phyloP scores from a whole-genome alignment of 2,329 filamentous ascomycete genomes.

The Dactylellina parvicollis region DNA sequence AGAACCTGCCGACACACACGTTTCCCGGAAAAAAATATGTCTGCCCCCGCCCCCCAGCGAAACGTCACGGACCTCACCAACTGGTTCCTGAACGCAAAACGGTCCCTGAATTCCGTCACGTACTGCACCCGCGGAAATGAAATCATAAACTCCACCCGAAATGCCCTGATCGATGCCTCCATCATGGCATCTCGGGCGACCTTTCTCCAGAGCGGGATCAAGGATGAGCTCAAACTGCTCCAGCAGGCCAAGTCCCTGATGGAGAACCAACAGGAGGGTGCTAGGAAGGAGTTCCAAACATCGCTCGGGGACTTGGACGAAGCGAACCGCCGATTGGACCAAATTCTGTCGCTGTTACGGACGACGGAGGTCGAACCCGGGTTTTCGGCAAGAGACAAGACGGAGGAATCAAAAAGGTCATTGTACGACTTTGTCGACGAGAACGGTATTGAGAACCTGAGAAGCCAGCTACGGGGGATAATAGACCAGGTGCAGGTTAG shows the following conservation, averaged over 20 bases:
- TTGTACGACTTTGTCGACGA: slow-evolving; percentile 76
- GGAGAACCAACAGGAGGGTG: slow-evolving; percentile 54
- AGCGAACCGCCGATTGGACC: slow-evolving; percentile 63
- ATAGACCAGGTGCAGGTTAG: slow-evolving; percentile 65
- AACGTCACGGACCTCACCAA: slow-evolving; percentile 62
- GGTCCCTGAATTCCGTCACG: slow-evolving; percentile 56
- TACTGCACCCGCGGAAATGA: slow-evolving; percentile 57
- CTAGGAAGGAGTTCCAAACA: slow-evolving; percentile 54
- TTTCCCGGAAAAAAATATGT: slow-evolving; percentile 22
- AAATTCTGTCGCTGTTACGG: slow-evolving; percentile 67
- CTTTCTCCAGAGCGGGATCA: slow-evolving; percentile 57
- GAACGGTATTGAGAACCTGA: slow-evolving; percentile 69
- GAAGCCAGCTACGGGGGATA: slow-evolving; percentile 67
- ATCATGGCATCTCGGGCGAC: slow-evolving; percentile 57
- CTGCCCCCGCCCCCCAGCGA: slow-evolving; percentile 32
- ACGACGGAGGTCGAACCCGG: slow-evolving; percentile 70
- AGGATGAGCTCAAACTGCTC: slow-evolving; percentile 57
- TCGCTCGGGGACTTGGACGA: slow-evolving; percentile 41
- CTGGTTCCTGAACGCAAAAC: slow-evolving; percentile 58
- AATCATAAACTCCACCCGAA: slow-evolving; percentile 57
- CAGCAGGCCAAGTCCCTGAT: slow-evolving; percentile 56
- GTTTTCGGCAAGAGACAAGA: slow-evolving; percentile 64
- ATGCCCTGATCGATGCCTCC: slow-evolving; percentile 57
- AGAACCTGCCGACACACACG: not conserved
- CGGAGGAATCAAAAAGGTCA: slow-evolving; percentile 64